Evolutionary conservation across 2,329 filamentous ascomycete genomes (phyloP).

Genomic region (Exophiala xenobiotica): DNA sequence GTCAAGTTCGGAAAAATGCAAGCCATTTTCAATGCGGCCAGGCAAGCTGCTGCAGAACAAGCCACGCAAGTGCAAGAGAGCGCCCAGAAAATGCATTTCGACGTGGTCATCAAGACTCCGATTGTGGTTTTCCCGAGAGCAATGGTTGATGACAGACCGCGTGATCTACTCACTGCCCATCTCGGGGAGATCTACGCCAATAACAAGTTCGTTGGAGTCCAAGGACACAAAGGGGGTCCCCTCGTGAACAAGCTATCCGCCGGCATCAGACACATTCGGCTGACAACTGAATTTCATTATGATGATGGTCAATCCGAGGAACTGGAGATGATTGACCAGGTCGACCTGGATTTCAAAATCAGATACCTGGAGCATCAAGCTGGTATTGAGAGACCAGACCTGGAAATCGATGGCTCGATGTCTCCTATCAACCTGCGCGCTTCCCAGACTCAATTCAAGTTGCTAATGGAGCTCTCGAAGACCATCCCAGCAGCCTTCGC

Average conservation of each 20-base stretch:
- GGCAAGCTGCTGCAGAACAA: slow-evolving; percentile 89
- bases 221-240: slow-evolving; percentile 70
- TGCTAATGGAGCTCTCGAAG: slow-evolving; percentile 80
- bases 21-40: slow-evolving; percentile 93
- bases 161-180: slow-evolving; percentile 87
- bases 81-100: slow-evolving; percentile 87
- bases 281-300: slow-evolving; percentile 89
- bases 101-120: slow-evolving; percentile 88
- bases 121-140: slow-evolving; percentile 91
- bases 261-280: slow-evolving; percentile 85
- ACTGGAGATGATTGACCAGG: slow-evolving; percentile 93
- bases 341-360: slow-evolving; percentile 89
- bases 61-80: slow-evolving; percentile 91
- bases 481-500: slow-evolving; percentile 86
- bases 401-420: slow-evolving; percentile 87
- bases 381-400: slow-evolving; percentile 77
- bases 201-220: slow-evolving; percentile 84
- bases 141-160: slow-evolving; percentile 66
- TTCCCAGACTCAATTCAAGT: slow-evolving; percentile 87
- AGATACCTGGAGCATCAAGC: slow-evolving; percentile 84
- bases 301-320: slow-evolving; percentile 71
- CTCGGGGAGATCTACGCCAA: slow-evolving; percentile 96
- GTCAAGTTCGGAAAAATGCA: slow-evolving; percentile 99
- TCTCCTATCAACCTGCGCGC: slow-evolving; percentile 88
- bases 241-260: slow-evolving; percentile 87